A percentile compares a stretch with the other conserved stretches of the same genome.
Evolutionary conservation across 768 basidiomycete species (phyloP).

Genomic region (Tricholoma furcatifolium): DNA sequence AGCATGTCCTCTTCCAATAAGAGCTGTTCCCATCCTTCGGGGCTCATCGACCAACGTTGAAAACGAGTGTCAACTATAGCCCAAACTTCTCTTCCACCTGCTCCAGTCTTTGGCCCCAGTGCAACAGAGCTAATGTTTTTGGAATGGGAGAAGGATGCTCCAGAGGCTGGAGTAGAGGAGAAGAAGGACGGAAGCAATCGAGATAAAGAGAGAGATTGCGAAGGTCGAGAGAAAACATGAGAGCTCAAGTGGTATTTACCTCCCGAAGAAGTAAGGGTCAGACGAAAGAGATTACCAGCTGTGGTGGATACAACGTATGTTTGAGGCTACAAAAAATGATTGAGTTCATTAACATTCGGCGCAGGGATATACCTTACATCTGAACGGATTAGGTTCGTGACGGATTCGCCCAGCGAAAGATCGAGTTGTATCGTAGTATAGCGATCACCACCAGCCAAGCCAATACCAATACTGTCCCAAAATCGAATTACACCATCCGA

Average conservation of each 20-base stretch:
- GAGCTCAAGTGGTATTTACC: constrained; percentile 63
- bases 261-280: constrained; percentile 63
- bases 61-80: constrained; percentile 64
- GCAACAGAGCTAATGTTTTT: constrained; percentile 69
- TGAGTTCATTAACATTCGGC: constrained; percentile 2
- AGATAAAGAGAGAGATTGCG: constrained; percentile 41
- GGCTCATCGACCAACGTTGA: constrained; percentile 68
- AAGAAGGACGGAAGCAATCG: constrained; percentile 43
- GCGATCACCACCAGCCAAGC: constrained; percentile 76
- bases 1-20: constrained; percentile 56
- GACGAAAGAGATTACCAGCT: constrained; percentile 60
- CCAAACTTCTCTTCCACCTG: constrained; percentile 60
- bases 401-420: constrained; percentile 52
- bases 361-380: constrained; percentile 45
- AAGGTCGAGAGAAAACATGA: constrained; percentile 59
- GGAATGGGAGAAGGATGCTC: constrained; percentile 37
- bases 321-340: constrained; percentile 44
- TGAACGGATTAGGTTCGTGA: constrained; percentile 65
- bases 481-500: constrained; percentile 71
- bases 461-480: constrained; percentile 87
- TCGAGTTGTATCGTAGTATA: constrained; percentile 50
- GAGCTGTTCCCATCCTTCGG: constrained; percentile 72
- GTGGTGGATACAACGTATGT: constrained; percentile 72
- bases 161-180: constrained; percentile 38
- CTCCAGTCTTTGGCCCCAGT: constrained; percentile 40